A percentile compares a stretch with the other conserved stretches of the same genome.
phyloP scores from a whole-genome alignment of 1,284 basidiomycete genomes.

The Ganoderma lucidum region DNA sequence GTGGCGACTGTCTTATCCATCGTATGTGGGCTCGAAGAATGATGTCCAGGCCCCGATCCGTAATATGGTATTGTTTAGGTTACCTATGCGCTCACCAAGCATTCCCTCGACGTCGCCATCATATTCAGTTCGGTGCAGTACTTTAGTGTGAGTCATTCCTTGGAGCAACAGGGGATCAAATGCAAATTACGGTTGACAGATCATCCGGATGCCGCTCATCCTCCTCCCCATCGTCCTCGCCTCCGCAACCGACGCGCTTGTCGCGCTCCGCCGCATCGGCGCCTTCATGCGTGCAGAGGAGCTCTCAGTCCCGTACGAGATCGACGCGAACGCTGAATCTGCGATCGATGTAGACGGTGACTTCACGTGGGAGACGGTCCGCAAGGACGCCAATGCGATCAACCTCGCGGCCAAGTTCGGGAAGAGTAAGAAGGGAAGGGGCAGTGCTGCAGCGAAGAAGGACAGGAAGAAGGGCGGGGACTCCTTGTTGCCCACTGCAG shows the following conservation, averaged over 20 bases:
- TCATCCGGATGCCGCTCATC: constrained; percentile 61
- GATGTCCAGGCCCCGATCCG: too few relatives aligned
- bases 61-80: constrained; percentile 49
- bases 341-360: constrained; percentile 70
- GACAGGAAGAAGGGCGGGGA: constrained; percentile 6
- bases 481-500: constrained; percentile 36
- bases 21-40: constrained; percentile 45
- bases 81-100: constrained; percentile 72
- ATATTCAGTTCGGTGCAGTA: constrained; percentile 81
- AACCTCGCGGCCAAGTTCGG: constrained; percentile 24
- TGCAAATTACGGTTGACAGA: constrained; percentile 42
- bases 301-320: constrained; percentile 57
- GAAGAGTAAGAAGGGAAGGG: constrained; percentile 16
- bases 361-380: constrained; percentile 73
- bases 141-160: constrained; percentile 66
- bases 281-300: constrained; percentile 74
- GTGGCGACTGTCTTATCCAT: constrained; percentile 76
- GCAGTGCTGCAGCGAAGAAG: not conserved
- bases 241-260: constrained; percentile 62
- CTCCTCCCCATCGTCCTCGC: constrained; percentile 62
- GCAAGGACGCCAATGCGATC: constrained; percentile 40
- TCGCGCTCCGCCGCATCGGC: constrained; percentile 67
- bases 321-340: constrained; percentile 50
- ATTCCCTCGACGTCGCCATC: constrained; percentile 70
- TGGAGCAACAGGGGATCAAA: not conserved